A percentile compares a stretch with the other conserved stretches of the same genome.
These are phyloP conservation scores for Miamiensis avidus DNA, from an alignment of 169 alveolate genomes.

Conservation along the genomic window DNA sequence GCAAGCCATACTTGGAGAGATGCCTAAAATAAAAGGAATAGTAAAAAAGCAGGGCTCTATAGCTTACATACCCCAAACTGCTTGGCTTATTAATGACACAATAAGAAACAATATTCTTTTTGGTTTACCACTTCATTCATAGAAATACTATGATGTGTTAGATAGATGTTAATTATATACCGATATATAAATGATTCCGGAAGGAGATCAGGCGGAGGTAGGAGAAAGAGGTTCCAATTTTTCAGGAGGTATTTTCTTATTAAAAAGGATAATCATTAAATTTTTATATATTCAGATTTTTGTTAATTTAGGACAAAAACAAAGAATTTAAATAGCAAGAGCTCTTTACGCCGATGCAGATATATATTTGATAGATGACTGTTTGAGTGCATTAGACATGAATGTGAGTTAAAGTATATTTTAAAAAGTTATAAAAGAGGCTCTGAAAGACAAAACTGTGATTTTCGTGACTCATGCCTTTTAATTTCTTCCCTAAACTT, in stretches of 20 bases:
- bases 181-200: conserved; percentile 82
- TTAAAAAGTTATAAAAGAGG: conserved; percentile 59
- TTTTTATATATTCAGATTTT: no score
- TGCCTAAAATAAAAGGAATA: conserved; percentile 52
- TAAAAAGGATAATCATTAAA: no score
- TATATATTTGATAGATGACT: conserved; percentile 88
- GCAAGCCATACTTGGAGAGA: conserved; percentile 82
- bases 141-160: conserved; percentile 68
- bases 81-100: conserved; percentile 80
- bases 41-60: conserved; percentile 30
- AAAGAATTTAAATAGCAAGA: conserved; percentile 91
- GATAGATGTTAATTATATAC: conserved; percentile 54
- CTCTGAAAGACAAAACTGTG: conserved; percentile 67
- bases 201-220: conserved; percentile 90
- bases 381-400: conserved; percentile 89
- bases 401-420: conserved; percentile 84
- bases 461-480: conserved; percentile 80
- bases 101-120: conserved; percentile 91
- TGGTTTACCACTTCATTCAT: conserved; percentile 76
- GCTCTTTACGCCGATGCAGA: conserved; percentile 89
- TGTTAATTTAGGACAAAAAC: no score
- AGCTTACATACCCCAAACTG: conserved; percentile 13
- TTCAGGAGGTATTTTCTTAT: conserved; percentile 94
- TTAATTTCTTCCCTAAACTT: neutral
- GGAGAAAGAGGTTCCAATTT: conserved; percentile 90